phyloP scores from a whole-genome alignment of 305 asterid genomes.

The Withania somnifera region DNA sequence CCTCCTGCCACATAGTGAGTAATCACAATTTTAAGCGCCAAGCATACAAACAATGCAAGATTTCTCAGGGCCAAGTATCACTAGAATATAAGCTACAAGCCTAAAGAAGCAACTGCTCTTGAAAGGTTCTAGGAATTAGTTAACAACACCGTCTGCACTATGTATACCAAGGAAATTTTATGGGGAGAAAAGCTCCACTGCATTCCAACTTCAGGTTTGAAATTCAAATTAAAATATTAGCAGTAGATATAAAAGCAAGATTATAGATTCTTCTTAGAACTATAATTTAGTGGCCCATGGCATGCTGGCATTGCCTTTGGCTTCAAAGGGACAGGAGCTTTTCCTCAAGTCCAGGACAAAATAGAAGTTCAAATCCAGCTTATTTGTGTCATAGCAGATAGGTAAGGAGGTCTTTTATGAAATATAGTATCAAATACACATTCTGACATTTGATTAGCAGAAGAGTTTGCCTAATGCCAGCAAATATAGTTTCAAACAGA shows the following conservation, averaged over 20 bases:
- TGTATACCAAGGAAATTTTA: neutral
- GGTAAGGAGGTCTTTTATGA: neutral
- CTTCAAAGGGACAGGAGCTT: neutral
- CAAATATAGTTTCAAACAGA: neutral
- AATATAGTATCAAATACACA: neutral
- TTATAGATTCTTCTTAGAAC: neutral
- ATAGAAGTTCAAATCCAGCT: neutral
- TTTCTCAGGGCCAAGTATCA: neutral
- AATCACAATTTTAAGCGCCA: neutral
- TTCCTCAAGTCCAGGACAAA: neutral
- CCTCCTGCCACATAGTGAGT: constrained; percentile 42
- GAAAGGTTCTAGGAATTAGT: neutral
- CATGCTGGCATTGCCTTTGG: neutral
- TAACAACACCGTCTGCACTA: neutral
- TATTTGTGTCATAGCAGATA: neutral
- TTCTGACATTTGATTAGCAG: neutral
- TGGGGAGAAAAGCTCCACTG: neutral
- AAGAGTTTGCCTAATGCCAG: neutral
- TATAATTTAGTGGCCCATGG: neutral
- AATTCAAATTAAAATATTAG: neutral
- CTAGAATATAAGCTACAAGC: neutral
- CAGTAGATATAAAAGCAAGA: neutral
- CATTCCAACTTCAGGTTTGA: neutral
- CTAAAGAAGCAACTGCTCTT: neutral
- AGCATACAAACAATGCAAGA: neutral